Evolutionary conservation across 2,329 filamentous ascomycete genomes (phyloP).

Genomic region (Dendrostoma leiphaemia): DNA sequence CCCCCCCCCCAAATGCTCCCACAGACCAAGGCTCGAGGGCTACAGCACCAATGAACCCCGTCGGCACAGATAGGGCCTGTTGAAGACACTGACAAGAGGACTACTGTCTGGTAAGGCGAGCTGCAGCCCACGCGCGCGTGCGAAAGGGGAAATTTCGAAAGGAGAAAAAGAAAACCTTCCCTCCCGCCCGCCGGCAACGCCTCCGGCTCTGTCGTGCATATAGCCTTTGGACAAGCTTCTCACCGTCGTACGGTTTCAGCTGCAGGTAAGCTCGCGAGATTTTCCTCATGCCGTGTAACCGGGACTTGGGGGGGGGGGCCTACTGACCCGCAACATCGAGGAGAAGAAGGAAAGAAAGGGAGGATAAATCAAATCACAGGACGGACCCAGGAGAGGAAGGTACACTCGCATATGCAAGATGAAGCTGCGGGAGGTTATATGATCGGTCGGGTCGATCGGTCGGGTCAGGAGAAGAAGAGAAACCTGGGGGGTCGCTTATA

Average conservation of each 20-base stretch:
- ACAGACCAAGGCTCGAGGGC: not conserved
- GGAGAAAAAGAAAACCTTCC: too few relatives aligned
- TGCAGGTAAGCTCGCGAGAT: not conserved
- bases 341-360: not conserved
- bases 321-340: too few relatives aligned
- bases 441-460: too few relatives aligned
- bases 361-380: too few relatives aligned
- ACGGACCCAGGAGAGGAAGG: too few relatives aligned
- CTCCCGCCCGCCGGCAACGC: not conserved
- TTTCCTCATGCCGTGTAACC: not conserved
- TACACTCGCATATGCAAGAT: too few relatives aligned
- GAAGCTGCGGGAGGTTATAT: too few relatives aligned
- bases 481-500: too few relatives aligned
- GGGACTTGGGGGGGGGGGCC: not conserved
- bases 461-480: too few relatives aligned
- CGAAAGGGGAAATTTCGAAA: not conserved
- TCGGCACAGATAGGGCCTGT: not conserved
- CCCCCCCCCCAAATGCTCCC: too few relatives aligned
- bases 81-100: not conserved
- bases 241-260: conserved; percentile 11
- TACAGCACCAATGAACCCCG: too few relatives aligned
- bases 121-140: not conserved
- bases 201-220: not conserved
- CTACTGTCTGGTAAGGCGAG: conserved; percentile 9
- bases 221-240: not conserved